Evolutionary conservation across 495 filamentous ascomycete species (phyloP).

Genomic region (Neurospora hispaniola): DNA sequence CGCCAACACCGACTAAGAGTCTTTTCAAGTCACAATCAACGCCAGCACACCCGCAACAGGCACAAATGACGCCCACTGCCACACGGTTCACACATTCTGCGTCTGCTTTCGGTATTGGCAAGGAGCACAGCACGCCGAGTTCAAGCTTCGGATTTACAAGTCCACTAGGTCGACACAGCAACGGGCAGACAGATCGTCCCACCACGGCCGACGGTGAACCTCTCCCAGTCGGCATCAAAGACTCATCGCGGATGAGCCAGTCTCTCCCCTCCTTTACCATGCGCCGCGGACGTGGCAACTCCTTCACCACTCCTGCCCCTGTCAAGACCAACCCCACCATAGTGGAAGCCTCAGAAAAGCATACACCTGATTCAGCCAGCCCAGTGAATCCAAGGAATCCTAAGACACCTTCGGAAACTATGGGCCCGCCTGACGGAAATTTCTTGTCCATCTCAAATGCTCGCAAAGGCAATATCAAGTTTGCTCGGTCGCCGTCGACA

Average conservation of each 20-base stretch:
- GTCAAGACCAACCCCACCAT: conserved; percentile 4
- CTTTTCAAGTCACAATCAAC: conserved; percentile 22
- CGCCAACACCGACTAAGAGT: conserved; percentile 88
- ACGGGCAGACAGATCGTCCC: conserved; percentile 1
- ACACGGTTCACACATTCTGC: conserved; percentile 18
- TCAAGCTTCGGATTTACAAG: conserved; percentile 35
- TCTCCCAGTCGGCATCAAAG: neutral
- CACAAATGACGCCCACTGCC: conserved; percentile 15
- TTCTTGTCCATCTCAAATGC: conserved; percentile 60
- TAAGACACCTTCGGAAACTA: conserved; percentile 65
- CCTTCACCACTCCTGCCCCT: conserved; percentile 11
- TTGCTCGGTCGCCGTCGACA: conserved; percentile 51
- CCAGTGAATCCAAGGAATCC: conserved; percentile 48
- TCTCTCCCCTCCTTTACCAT: conserved; percentile 12
- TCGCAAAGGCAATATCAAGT: conserved; percentile 24
- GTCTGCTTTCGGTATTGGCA: conserved; percentile 16
- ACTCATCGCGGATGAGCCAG: conserved; percentile 9
- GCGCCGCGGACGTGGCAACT: conserved; percentile 4
- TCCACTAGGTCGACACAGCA: conserved; percentile 11
- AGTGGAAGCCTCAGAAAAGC: conserved; percentile 7
- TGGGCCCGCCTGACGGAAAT: conserved; percentile 73
- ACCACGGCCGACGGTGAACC: neutral
- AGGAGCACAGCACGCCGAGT: conserved; percentile 10
- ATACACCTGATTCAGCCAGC: conserved; percentile 36
- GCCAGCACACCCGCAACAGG: conserved; percentile 10